Evolutionary conservation across 768 basidiomycete species (phyloP).

Genomic region (Tricholoma saponaceum): DNA sequence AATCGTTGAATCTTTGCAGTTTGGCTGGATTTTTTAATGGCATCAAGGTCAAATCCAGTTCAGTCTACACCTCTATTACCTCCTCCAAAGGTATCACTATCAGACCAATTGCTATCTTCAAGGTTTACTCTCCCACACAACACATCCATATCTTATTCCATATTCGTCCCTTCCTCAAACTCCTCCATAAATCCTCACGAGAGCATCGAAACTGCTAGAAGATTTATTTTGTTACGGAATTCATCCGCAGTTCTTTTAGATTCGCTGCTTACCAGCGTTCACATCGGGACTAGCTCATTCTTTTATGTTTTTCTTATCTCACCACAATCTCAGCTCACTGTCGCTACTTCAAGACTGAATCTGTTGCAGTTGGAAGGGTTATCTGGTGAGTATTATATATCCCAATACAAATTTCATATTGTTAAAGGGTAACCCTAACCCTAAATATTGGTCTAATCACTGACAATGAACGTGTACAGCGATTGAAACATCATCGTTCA

Average conservation of each 20-base stretch:
- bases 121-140: slow-evolving; percentile 40
- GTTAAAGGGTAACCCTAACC: slow-evolving; percentile 20
- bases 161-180: slow-evolving; percentile 32
- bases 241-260: slow-evolving; percentile 35
- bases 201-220: slow-evolving; percentile 53
- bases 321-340: slow-evolving; percentile 25
- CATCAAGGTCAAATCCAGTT: slow-evolving; percentile 5
- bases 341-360: slow-evolving; percentile 28
- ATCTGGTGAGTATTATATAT: slow-evolving; percentile 34
- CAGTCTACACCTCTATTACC: slow-evolving; percentile 5
- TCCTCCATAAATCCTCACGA: slow-evolving; percentile 27
- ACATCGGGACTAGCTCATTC: slow-evolving; percentile 37
- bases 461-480: too few species aligned
- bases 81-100: slow-evolving; percentile 20
- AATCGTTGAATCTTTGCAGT: background rate
- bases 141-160: slow-evolving; percentile 41
- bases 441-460: slow-evolving; percentile 5
- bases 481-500: slow-evolving; percentile 39
- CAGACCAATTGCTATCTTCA: slow-evolving; percentile 43
- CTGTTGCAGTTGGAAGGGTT: slow-evolving; percentile 46
- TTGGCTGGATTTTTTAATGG: background rate
- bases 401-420: too few species aligned
- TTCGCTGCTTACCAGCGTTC: slow-evolving; percentile 48
- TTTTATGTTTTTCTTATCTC: slow-evolving; percentile 60
- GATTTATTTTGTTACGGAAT: slow-evolving; percentile 39